These are phyloP conservation scores for Ensete ventricosum DNA, from an alignment of 176 grass and related monocot species.

Conservation along the genomic window DNA sequence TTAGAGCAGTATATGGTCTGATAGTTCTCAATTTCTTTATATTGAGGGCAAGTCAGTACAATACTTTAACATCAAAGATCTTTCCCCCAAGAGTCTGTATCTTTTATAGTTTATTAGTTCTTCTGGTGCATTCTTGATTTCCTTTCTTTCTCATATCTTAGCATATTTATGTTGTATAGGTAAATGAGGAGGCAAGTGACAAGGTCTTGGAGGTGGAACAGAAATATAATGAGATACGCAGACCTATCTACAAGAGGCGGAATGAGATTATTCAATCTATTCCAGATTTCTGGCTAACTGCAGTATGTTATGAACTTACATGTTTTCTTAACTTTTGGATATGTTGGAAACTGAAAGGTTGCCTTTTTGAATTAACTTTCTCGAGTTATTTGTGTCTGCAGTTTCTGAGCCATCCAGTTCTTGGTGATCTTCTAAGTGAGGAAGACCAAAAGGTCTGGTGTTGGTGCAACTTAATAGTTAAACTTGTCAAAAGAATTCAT, in stretches of 20 bases:
- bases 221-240: conserved; percentile 81
- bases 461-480: background rate
- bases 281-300: conserved; percentile 89
- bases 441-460: conserved; percentile 62
- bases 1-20: too few species aligned
- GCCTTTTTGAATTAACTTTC: background rate
- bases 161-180: conserved; percentile 28
- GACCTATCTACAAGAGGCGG: conserved; percentile 52
- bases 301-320: conserved; percentile 34
- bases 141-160: background rate
- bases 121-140: background rate
- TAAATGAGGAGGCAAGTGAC: conserved; percentile 85
- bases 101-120: background rate
- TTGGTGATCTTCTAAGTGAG: conserved; percentile 59
- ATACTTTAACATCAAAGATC: background rate
- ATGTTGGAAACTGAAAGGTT: background rate
- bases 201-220: conserved; percentile 84
- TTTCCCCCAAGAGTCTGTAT: background rate
- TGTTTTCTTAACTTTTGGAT: conserved; percentile 1
- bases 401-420: conserved; percentile 83
- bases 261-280: conserved; percentile 69
- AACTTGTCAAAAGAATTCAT: background rate
- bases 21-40: too few species aligned
- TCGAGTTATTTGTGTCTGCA: conserved; percentile 26
- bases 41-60: background rate